These are phyloP conservation scores for Syzygium malaccense DNA, from an alignment of 441 rosid species.

Conservation along the genomic window DNA sequence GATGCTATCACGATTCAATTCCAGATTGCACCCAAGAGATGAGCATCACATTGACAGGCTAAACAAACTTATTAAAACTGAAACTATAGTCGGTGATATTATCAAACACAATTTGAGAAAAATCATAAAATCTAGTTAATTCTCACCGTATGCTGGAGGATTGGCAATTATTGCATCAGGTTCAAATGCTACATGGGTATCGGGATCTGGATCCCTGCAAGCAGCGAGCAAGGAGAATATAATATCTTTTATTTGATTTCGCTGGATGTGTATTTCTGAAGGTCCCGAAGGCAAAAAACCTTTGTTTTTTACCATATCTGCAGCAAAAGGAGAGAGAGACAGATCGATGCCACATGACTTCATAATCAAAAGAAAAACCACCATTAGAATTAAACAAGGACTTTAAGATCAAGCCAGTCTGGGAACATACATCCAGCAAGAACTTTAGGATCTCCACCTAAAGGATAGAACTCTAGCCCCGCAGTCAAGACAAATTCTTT, in stretches of 20 bases:
- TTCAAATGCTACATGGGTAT: slow-evolving; percentile 14
- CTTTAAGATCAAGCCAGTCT: background rate
- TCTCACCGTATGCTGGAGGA: slow-evolving; percentile 43
- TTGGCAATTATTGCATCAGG: slow-evolving; percentile 45
- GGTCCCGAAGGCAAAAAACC: slow-evolving; percentile 46
- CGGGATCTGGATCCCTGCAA: slow-evolving; percentile 31
- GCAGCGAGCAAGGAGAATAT: slow-evolving; percentile 36
- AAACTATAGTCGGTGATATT: background rate
- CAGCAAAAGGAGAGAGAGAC: background rate
- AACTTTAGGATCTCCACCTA: slow-evolving; percentile 62
- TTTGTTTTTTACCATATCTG: slow-evolving; percentile 53
- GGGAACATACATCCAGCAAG: slow-evolving; percentile 47
- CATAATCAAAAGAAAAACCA: background rate
- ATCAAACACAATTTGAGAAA: background rate
- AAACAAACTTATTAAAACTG: background rate
- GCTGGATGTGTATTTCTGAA: slow-evolving; percentile 34
- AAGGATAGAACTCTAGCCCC: slow-evolving; percentile 53
- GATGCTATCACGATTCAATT: background rate
- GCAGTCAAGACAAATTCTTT: slow-evolving; percentile 45
- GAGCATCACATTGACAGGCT: background rate
- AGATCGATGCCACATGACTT: background rate
- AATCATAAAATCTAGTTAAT: background rate
- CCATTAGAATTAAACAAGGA: background rate
- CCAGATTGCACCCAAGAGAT: background rate
- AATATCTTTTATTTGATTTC: slow-evolving; percentile 34